Evolutionary conservation across 352 stramenopile species (phyloP).

Genomic region (Phytopythium helicoides): DNA sequence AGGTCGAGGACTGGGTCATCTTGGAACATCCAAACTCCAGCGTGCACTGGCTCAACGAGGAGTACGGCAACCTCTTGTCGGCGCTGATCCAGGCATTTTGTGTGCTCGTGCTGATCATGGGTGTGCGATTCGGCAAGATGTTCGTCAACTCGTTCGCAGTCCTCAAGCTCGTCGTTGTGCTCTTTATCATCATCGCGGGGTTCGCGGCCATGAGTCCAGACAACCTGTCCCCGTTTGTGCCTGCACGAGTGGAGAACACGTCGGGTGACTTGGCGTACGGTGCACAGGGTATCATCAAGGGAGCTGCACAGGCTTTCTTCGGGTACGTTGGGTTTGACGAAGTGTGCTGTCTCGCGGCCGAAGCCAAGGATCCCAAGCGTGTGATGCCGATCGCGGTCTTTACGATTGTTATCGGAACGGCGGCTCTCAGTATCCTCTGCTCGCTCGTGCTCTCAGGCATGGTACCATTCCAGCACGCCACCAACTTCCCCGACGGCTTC

Average conservation of each 20-base stretch:
- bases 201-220: constrained; percentile 64
- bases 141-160: constrained; percentile 75
- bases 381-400: no score
- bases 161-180: constrained; percentile 66
- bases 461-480: constrained; percentile 27
- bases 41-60: constrained; percentile 38
- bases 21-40: constrained; percentile 18
- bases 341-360: no score
- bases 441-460: constrained; percentile 84
- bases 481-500: constrained; percentile 26
- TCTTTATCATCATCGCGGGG: constrained; percentile 86
- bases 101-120: constrained; percentile 56
- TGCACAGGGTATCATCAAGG: no score
- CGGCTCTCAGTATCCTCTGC: no score
- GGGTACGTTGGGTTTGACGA: no score
- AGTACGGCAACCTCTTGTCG: constrained; percentile 39
- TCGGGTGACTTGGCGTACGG: no score
- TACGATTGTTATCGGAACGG: no score
- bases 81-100: constrained; percentile 53
- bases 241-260: no score
- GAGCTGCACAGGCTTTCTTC: no score
- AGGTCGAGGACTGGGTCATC: constrained; percentile 59
- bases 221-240: constrained; percentile 75
- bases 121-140: constrained; percentile 73
- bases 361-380: no score